A percentile compares a stretch with the other conserved stretches of the same genome.
Evolutionary conservation across 1,284 basidiomycete species (phyloP).

Genomic region (Ceratobasidium theobromae): DNA sequence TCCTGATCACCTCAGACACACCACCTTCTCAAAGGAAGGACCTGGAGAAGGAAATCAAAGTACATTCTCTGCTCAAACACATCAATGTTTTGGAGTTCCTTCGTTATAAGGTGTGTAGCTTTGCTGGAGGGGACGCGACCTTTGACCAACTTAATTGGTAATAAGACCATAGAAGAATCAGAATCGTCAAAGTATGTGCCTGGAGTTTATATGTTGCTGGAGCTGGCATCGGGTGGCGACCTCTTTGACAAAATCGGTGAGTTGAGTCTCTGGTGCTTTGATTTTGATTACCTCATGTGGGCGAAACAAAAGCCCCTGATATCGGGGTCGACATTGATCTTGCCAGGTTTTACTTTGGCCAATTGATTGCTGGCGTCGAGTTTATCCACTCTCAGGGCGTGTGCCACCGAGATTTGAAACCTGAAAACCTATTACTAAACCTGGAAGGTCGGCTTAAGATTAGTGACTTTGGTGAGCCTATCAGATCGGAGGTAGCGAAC

Average conservation of each 20-base stretch:
- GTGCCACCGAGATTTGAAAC: slow-evolving; percentile 95
- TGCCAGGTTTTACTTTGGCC: slow-evolving; percentile 89
- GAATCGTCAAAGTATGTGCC: slow-evolving; percentile 62
- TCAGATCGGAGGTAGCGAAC: background rate
- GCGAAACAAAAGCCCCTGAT: slow-evolving; percentile 67
- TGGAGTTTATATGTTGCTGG: slow-evolving; percentile 90
- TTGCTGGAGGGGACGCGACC: background rate
- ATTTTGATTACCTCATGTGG: too few species aligned
- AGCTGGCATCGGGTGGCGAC: slow-evolving; percentile 91
- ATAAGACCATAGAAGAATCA: slow-evolving; percentile 70
- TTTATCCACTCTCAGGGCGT: slow-evolving; percentile 90
- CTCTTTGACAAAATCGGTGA: slow-evolving; percentile 97
- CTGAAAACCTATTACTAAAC: slow-evolving; percentile 89
- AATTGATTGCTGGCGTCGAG: slow-evolving; percentile 77
- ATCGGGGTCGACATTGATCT: slow-evolving; percentile 85
- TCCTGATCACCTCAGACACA: slow-evolving; percentile 61
- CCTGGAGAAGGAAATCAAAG: slow-evolving; percentile 91
- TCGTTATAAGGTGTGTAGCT: slow-evolving; percentile 12
- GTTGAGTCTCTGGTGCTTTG: slow-evolving; percentile 37
- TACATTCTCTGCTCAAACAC: slow-evolving; percentile 84
- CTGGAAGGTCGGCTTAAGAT: slow-evolving; percentile 82
- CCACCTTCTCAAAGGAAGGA: slow-evolving; percentile 69
- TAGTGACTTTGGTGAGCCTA: slow-evolving; percentile 78
- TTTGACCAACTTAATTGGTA: slow-evolving; percentile 51
- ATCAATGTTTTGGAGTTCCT: slow-evolving; percentile 79